A percentile compares a stretch with the other conserved stretches of the same genome.
Evolutionary conservation across 176 grass and related monocot species (phyloP).

Genomic region (Lolium perenne): DNA sequence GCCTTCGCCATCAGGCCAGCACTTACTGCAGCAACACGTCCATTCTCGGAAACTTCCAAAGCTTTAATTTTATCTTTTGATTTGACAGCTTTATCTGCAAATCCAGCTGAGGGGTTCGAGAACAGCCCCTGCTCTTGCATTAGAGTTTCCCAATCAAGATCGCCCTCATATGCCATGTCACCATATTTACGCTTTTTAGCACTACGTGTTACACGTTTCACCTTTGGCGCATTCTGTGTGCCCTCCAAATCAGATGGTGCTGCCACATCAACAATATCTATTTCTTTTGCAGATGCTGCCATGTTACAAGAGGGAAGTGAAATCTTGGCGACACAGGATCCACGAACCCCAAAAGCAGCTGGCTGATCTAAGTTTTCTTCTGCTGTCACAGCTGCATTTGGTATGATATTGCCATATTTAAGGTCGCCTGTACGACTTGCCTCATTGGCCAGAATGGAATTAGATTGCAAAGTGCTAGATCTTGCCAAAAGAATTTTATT

Average conservation of each 20-base stretch:
- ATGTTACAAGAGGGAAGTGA: conserved; percentile 44
- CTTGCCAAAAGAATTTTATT: conserved; percentile 25
- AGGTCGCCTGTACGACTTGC: conserved; percentile 7
- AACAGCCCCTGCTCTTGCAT: conserved; percentile 82
- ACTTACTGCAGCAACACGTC: conserved; percentile 63
- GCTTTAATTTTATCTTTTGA: conserved; percentile 56
- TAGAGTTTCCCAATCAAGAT: conserved; percentile 87
- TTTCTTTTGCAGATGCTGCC: conserved; percentile 48
- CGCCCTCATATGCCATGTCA: conserved; percentile 97
- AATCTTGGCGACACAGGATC: conserved; percentile 44
- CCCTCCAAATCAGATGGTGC: conserved; percentile 41
- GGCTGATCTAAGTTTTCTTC: conserved; percentile 39
- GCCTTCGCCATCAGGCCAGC: conserved; percentile 80
- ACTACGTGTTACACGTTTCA: conserved; percentile 54
- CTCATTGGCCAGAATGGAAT: neutral
- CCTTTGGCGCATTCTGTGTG: conserved; percentile 55
- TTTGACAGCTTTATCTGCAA: conserved; percentile 61
- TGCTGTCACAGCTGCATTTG: conserved; percentile 40
- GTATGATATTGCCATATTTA: conserved; percentile 47
- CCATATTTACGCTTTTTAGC: conserved; percentile 70
- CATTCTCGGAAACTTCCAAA: conserved; percentile 46
- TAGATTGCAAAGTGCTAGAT: neutral
- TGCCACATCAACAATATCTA: conserved; percentile 44
- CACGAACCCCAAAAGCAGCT: conserved; percentile 38
- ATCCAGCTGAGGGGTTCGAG: conserved; percentile 51